phyloP scores from a whole-genome alignment of 768 basidiomycete genomes.

The Kondoa subrosea region DNA sequence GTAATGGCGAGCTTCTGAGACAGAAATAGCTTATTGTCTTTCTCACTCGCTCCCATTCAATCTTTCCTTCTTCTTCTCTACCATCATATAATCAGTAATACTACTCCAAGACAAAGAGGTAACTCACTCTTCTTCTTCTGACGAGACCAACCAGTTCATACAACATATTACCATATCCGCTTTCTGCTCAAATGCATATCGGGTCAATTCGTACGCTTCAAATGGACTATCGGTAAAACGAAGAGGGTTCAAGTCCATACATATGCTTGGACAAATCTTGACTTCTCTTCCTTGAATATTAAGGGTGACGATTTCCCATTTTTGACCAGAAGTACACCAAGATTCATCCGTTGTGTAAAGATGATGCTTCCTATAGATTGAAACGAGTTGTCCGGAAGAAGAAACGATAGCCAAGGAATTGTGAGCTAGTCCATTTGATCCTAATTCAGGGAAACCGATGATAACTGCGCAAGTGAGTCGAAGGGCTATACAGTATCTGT shows the following conservation, averaged over 20 bases:
- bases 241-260: conserved; percentile 24
- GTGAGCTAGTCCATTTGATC: neutral
- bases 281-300: conserved; percentile 6
- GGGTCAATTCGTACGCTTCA: conserved; percentile 18
- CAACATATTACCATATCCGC: conserved; percentile 18
- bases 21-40: conserved; percentile 23
- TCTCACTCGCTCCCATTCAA: conserved; percentile 15
- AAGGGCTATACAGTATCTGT: neutral
- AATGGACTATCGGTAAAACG: conserved; percentile 12
- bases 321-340: conserved; percentile 20
- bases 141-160: conserved; percentile 5
- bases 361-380: conserved; percentile 22
- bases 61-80: neutral
- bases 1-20: conserved; percentile 14
- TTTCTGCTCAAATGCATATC: conserved; percentile 2
- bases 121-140: neutral
- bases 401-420: conserved; percentile 21
- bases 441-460: conserved; percentile 20
- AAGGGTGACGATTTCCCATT: conserved; percentile 16
- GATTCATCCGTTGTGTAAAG: conserved; percentile 25
- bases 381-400: neutral
- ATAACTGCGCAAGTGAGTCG: conserved; percentile 21
- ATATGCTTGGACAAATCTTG: conserved; percentile 19
- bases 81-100: neutral
- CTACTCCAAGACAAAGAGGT: no score